phyloP scores from a whole-genome alignment of 768 basidiomycete species.

The Boletus pseudopeckii region DNA sequence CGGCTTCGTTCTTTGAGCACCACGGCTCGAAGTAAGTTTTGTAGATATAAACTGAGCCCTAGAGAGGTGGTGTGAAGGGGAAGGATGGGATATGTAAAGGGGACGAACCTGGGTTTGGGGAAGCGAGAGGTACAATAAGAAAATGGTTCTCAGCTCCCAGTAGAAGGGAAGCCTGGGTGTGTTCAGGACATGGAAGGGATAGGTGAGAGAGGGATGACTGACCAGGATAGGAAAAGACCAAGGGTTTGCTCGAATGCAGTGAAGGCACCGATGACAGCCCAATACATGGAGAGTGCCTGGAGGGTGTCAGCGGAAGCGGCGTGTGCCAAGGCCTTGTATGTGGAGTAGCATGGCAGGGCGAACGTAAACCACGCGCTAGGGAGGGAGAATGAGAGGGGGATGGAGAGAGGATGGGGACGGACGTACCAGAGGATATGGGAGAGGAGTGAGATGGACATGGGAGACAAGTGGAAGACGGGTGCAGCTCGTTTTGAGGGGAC shows the following conservation, averaged over 20 bases:
- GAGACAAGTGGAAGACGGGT: background rate
- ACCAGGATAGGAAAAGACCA: constrained; percentile 69
- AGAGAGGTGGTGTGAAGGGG: constrained; percentile 5
- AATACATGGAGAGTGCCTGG: constrained; percentile 59
- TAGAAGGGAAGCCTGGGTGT: constrained; percentile 67
- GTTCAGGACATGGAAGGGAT: constrained; percentile 7
- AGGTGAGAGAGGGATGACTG: constrained; percentile 16
- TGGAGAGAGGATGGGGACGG: background rate
- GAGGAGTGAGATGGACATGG: constrained; percentile 48
- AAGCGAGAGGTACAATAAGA: constrained; percentile 63
- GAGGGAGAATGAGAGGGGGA: background rate
- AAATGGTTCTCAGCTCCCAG: constrained; percentile 67
- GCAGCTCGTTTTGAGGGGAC: background rate
- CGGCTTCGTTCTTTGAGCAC: constrained; percentile 52
- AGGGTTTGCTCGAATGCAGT: constrained; percentile 60
- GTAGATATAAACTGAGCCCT: constrained; percentile 72
- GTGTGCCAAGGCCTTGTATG: constrained; percentile 63
- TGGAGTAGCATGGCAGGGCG: constrained; percentile 58
- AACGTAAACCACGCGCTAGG: constrained; percentile 70
- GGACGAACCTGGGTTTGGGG: constrained; percentile 62
- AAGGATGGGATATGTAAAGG: background rate
- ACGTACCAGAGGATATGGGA: constrained; percentile 50
- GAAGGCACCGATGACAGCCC: constrained; percentile 59
- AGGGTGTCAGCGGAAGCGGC: constrained; percentile 51
- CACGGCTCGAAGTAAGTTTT: constrained; percentile 58